phyloP scores from a whole-genome alignment of 495 filamentous ascomycete species.

The Trichoderma gamsii region DNA sequence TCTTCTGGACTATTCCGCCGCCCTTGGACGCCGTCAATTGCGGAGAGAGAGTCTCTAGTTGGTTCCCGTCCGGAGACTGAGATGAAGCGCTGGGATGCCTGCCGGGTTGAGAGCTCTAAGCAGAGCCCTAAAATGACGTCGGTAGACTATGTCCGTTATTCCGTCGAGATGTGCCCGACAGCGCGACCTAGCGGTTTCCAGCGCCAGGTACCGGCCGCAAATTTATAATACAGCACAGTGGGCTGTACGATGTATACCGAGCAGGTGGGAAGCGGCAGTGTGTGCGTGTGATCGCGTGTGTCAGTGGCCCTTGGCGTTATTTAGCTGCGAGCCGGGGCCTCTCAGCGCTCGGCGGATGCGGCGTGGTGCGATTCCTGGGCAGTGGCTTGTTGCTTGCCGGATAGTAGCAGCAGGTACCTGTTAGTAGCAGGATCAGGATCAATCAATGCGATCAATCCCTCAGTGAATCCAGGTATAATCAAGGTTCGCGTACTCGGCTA shows the following conservation, averaged over 20 bases:
- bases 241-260: background rate
- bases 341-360: background rate
- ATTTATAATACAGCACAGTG: constrained; percentile 7
- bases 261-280: constrained; percentile 1
- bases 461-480: background rate
- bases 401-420: too few relatives aligned
- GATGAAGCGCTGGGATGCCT: background rate
- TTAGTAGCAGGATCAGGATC: too few relatives aligned
- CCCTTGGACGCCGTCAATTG: background rate
- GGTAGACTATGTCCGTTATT: constrained; percentile 8
- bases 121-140: background rate
- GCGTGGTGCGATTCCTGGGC: background rate
- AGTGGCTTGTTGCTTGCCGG: background rate
- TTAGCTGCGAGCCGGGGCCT: background rate
- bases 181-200: background rate
- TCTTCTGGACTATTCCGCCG: background rate
- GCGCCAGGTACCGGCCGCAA: background rate
- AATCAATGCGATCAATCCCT: background rate
- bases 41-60: background rate
- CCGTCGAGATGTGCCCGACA: background rate
- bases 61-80: background rate
- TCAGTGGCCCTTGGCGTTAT: background rate
- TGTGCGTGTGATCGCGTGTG: constrained; percentile 12
- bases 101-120: too few relatives aligned
- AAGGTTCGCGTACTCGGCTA: constrained; percentile 9